A percentile compares a stretch with the other conserved stretches of the same genome.
Evolutionary conservation across 2,329 filamentous ascomycete genomes (phyloP).

Genomic region (Aspergillus sp.): DNA sequence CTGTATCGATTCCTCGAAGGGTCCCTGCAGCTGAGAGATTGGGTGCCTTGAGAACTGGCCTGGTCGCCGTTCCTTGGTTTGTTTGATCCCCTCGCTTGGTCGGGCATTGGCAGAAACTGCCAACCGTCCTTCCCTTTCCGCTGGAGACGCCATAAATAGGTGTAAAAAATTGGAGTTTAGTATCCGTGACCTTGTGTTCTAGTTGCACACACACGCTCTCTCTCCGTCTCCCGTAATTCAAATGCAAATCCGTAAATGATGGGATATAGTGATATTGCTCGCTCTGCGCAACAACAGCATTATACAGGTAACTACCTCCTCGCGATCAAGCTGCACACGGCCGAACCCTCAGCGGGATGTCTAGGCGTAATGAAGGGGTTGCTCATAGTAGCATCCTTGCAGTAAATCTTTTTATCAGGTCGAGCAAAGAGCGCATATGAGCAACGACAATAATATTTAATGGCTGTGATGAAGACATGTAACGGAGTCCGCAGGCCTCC

Average conservation of each 20-base stretch:
- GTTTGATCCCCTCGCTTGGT: conserved; percentile 1
- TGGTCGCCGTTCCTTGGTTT: conserved; percentile 7
- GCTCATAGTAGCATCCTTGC: neutral
- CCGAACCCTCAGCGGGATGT: neutral
- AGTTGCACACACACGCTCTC: neutral
- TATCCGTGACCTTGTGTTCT: neutral
- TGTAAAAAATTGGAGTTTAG: neutral
- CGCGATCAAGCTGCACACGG: neutral
- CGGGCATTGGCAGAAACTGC: conserved; percentile 9
- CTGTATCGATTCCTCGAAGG: conserved; percentile 49
- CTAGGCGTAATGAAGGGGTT: neutral
- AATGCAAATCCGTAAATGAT: neutral
- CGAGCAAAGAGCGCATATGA: neutral
- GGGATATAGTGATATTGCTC: neutral
- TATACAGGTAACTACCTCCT: neutral
- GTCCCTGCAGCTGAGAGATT: conserved; percentile 46
- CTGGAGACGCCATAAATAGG: conserved; percentile 13
- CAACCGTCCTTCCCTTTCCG: conserved; percentile 2
- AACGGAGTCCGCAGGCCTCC: neutral
- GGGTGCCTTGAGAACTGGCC: conserved; percentile 40
- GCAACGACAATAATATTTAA: neutral
- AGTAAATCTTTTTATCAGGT: neutral
- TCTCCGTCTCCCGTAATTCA: neutral
- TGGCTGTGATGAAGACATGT: neutral
- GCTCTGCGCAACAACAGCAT: neutral